Conservation (phyloP, 768 basidiomycete species). For the Suillus subaureus region DNA sequence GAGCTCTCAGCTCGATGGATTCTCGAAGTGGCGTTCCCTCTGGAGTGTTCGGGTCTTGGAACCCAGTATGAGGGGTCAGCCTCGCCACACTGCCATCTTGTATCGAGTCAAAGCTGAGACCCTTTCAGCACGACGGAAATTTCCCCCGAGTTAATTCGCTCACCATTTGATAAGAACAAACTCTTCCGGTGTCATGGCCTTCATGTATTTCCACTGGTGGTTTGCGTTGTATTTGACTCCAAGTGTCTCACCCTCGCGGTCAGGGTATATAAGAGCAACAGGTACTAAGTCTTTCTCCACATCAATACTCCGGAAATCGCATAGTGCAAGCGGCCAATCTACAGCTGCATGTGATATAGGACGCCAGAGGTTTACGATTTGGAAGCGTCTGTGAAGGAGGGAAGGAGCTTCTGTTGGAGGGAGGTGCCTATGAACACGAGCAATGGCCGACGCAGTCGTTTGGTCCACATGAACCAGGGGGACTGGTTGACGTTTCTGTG, state of each 20-base stretch:
- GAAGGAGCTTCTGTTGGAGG: too few relatives aligned
- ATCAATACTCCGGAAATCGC: constrained; percentile 12
- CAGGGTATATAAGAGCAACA: constrained; percentile 40
- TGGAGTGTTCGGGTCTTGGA: too few relatives aligned
- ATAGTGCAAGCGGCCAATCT: constrained; percentile 51
- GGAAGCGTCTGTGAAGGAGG: too few relatives aligned
- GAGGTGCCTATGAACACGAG: too few relatives aligned
- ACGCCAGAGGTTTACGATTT: too few relatives aligned
- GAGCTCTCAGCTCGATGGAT: too few relatives aligned
- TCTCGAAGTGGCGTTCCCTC: too few relatives aligned
- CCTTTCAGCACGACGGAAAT: neutral
- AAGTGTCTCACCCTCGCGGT: constrained; percentile 47
- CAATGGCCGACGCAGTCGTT: too few relatives aligned
- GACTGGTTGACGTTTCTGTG: too few relatives aligned
- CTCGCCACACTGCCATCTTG: constrained; percentile 26
- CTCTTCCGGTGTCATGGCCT: constrained; percentile 46
- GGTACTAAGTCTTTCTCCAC: constrained; percentile 38
- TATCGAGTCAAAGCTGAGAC: constrained; percentile 36
- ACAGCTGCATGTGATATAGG: constrained; percentile 46
- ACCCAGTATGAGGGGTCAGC: too few relatives aligned
- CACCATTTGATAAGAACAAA: constrained; percentile 52
- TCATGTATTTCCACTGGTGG: constrained; percentile 49
- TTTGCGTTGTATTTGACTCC: constrained; percentile 39
- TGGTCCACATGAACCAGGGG: too few relatives aligned
- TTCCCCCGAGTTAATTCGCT: constrained; percentile 6